Evolutionary conservation across 352 stramenopile genomes (phyloP), one percentile per base, ranked within the genome.

Genomic region (Globisporangium recalcitrans): DNA sequence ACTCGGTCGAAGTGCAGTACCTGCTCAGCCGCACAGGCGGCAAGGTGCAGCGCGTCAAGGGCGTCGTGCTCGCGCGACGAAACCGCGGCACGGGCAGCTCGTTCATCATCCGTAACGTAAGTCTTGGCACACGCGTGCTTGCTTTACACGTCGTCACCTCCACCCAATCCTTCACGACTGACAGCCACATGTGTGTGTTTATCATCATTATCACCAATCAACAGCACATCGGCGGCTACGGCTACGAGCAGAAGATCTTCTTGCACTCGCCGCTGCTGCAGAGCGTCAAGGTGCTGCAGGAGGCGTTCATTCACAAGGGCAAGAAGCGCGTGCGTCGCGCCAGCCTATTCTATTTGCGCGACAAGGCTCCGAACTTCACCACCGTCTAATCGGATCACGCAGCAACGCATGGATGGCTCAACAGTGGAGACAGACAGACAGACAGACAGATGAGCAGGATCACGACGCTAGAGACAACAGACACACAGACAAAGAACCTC

Each of bases 231-330:
- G 84, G 82, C 61, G 84, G 84, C 60, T 91, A 88, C 67, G 84
- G 84, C 34, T 93, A 90, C 74, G 84, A 93, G 72, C 84, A 93
- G 68, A 93, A 90, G 73, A 93, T 93, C 58, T 93, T 93, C 62
- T 59, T 91, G 71, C 80, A 96, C 72, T 95, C 82, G 63, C 90
- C 90, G 47, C 73, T 97, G 55, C 71, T 97, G 55, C 76, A 95
- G 70, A 89, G 78, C 60, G 77, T 97, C 65, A 95, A 92, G 72
- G 72, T 97, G 60, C 54, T 96, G 64, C 71, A 96, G 72, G 70
- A 93, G 64, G 88, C 86, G 55, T 97, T 94, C 71, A 93, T 97
- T 71, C 85, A 93, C 70, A 94, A 93, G 72, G 88, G 88, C 69
- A 91, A 94, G 80, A 97, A 97, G 80, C 80, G 87, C 32, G 87